Percentiles rank a stretch among this genome's conserved stretches.
phyloP scores from a whole-genome alignment of 2,329 filamentous ascomycete genomes.

The Trichoderma guizhouense region DNA sequence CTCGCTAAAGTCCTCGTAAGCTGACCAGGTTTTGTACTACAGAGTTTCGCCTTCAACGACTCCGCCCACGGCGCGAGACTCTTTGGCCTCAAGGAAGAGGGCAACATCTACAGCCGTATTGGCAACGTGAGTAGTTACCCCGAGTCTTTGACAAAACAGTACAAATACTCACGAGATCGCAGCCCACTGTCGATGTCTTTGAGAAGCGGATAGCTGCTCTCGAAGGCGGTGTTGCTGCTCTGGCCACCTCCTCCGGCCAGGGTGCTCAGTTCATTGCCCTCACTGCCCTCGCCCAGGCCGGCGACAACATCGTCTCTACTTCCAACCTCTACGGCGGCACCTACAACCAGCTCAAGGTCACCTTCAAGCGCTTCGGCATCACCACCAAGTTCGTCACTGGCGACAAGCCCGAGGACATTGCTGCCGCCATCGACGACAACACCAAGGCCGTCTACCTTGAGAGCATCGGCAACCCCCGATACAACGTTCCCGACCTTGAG shows the following conservation, averaged over 20 bases:
- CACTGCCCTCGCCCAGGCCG: conserved; percentile 74
- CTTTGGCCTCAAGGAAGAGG: conserved; percentile 94
- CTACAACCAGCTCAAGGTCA: conserved; percentile 95
- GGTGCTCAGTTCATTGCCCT: conserved; percentile 91
- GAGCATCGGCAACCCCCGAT: conserved; percentile 89
- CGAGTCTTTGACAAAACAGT: neutral
- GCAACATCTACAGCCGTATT: conserved; percentile 97
- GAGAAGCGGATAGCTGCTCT: conserved; percentile 96
- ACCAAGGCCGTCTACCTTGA: conserved; percentile 92
- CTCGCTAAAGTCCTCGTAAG: neutral
- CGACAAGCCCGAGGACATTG: conserved; percentile 76
- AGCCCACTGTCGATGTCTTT: conserved; percentile 87
- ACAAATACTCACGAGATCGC: neutral
- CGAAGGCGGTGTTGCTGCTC: conserved; percentile 83
- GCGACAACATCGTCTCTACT: conserved; percentile 91
- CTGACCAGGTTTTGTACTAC: conserved; percentile 5
- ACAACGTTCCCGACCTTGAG: conserved; percentile 90
- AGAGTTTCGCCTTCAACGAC: conserved; percentile 94
- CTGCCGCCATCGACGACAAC: conserved; percentile 80
- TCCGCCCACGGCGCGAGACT: conserved; percentile 91
- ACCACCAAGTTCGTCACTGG: conserved; percentile 82
- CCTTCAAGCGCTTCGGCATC: conserved; percentile 83
- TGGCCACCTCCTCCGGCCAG: conserved; percentile 83
- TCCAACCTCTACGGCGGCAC: conserved; percentile 91
- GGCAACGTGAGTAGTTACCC: conserved; percentile 66